A percentile compares a stretch with the other conserved stretches of the same genome.
Evolutionary conservation across 1,139 yeast genomes (phyloP).

Genomic region (Taphrina populina): DNA sequence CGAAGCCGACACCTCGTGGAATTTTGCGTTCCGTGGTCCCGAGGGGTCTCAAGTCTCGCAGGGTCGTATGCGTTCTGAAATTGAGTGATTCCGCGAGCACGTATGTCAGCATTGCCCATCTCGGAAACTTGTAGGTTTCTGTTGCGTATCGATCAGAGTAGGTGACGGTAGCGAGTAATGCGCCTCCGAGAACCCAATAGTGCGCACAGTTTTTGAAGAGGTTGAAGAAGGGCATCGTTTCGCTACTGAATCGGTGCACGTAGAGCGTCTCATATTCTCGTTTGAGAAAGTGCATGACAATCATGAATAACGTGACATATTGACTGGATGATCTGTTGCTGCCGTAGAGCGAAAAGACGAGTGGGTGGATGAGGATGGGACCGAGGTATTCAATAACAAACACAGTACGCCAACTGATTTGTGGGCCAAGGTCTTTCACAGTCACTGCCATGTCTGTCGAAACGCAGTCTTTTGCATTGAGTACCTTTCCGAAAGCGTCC

Average conservation of each 20-base stretch:
- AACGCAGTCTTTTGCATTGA: constrained; percentile 42
- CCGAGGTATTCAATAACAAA: constrained; percentile 84
- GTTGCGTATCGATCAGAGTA: constrained; percentile 57
- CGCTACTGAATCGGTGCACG: constrained; percentile 78
- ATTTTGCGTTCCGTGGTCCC: constrained; percentile 54
- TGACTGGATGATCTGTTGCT: constrained; percentile 11
- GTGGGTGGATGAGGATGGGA: constrained; percentile 75
- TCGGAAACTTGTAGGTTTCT: constrained; percentile 39
- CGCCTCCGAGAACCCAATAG: constrained; percentile 87
- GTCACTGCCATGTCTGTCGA: constrained; percentile 44
- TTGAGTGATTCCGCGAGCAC: constrained; percentile 68
- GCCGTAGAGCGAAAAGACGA: constrained; percentile 52
- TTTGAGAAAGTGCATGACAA: constrained; percentile 73
- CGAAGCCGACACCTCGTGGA: constrained; percentile 55
- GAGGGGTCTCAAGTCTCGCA: constrained; percentile 56
- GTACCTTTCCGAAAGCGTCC: constrained; percentile 40
- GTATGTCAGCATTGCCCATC: constrained; percentile 50
- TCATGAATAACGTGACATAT: constrained; percentile 46
- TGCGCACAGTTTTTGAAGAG: constrained; percentile 85
- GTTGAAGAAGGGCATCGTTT: constrained; percentile 89
- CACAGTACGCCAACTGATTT: constrained; percentile 87
- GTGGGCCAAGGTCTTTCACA: constrained; percentile 90
- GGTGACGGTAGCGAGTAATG: constrained; percentile 64
- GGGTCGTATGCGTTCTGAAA: constrained; percentile 62
- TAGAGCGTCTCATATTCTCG: constrained; percentile 83